phyloP scores from a whole-genome alignment of 176 grass and related monocot genomes.

The Phragmites australis region DNA sequence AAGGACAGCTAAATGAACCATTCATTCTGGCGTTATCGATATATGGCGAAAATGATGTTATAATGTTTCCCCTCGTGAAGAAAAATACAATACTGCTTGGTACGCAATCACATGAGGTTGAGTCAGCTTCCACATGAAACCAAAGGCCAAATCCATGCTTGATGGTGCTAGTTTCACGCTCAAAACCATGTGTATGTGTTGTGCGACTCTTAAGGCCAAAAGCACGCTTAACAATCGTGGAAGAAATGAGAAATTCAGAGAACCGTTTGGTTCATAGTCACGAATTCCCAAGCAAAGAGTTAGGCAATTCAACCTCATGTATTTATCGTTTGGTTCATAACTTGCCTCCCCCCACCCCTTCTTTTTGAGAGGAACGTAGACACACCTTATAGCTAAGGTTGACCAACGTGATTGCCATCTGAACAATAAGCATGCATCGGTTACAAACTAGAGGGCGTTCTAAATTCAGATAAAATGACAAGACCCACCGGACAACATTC shows the following conservation, averaged over 20 bases:
- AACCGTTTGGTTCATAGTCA: too few relatives aligned
- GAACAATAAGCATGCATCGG: neutral
- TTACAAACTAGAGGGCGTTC: neutral
- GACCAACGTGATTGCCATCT: neutral
- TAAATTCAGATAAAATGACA: neutral
- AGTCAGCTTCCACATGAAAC: neutral
- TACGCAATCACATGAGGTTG: neutral
- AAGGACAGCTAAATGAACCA: neutral
- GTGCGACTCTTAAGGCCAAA: neutral
- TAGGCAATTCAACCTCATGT: too few relatives aligned
- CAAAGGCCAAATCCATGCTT: neutral
- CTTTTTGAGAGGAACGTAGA: neutral
- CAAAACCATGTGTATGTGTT: neutral
- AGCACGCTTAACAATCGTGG: too few relatives aligned
- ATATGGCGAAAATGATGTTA: neutral
- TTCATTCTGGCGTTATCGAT: neutral
- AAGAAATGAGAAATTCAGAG: neutral
- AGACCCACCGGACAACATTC: neutral
- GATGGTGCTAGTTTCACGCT: neutral
- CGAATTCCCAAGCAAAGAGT: too few relatives aligned
- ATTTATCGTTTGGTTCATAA: too few relatives aligned
- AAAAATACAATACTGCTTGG: neutral
- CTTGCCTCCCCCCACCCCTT: too few relatives aligned
- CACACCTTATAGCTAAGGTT: neutral
- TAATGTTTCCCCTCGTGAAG: too few relatives aligned